Evolutionary conservation across 1,139 yeast species (phyloP), one percentile per base, ranked within the genome.

Genomic region (Citeromyces siamensis): DNA sequence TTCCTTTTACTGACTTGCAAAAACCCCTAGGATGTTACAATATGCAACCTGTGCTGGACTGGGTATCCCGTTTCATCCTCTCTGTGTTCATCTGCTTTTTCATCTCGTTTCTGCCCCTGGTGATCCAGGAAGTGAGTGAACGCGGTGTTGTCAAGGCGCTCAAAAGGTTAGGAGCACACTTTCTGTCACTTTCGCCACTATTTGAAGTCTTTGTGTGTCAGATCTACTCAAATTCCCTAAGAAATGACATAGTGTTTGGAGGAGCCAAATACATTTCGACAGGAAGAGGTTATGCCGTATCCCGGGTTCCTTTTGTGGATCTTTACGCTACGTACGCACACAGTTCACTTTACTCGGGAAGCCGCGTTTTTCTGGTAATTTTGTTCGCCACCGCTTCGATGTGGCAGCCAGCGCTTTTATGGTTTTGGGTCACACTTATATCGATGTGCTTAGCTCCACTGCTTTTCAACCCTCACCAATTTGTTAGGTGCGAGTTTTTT

Each of bases 141-240:
- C 68, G 83, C 45, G 95, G 95, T 0, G 47, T 76, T 3, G 54
- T 74, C 62, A 71, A 71, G 41, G 83, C 94, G 0, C 40, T 69
- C 1, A 57, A 66, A 6, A 59, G 95, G 40, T 63, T 83, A 10
- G 47, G 67, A 12, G 70, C 67, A 45, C 95, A 85, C 50, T 60
- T 84, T 36, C 50, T 71, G 13, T 83, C 94, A 0, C 54, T 84
- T 39, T 79, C 95, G 0, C 94, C 95, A 4, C 56, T 84, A 12
- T 85, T 85, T 57, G 95, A 85, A 51, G 90, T 85, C 0, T 84
- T 85, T 56, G 88, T 81, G 2, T 82, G 95, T 50, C 93, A 82
- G 47, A 73, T 83, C 1, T 85, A 85, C 54, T 78, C 94, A 0
- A 72, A 72, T 42, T 68, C 94, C 0, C 62, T 85, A 43, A 58